A percentile compares a stretch with the other conserved stretches of the same genome.
Evolutionary conservation across 805 yeast species (phyloP).

Genomic region (Starmerella asiatica): DNA sequence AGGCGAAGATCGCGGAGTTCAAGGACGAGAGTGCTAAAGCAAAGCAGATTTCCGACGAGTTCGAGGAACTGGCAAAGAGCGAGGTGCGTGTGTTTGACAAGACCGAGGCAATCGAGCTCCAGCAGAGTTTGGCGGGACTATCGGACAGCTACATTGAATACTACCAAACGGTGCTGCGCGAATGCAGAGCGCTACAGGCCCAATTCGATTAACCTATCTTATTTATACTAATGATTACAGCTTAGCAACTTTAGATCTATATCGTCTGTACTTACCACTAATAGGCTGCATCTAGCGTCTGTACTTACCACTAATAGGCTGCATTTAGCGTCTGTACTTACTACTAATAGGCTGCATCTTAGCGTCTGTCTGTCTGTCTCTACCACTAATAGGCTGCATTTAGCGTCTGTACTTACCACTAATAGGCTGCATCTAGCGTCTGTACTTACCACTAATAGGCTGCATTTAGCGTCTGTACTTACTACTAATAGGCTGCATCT

Average conservation of each 20-base stretch:
- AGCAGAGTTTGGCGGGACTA: slow-evolving; percentile 52
- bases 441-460: too few relatives aligned
- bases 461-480: too few relatives aligned
- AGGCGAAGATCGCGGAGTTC: slow-evolving; percentile 36
- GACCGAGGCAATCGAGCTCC: slow-evolving; percentile 66
- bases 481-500: too few relatives aligned
- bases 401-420: too few relatives aligned
- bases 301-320: too few relatives aligned
- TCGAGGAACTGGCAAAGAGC: slow-evolving; percentile 43
- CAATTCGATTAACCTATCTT: slow-evolving; percentile 5
- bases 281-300: too few relatives aligned
- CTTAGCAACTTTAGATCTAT: not conserved
- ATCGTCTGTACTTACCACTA: too few relatives aligned
- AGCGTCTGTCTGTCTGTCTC: too few relatives aligned
- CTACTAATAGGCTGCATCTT: too few relatives aligned
- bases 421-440: too few relatives aligned
- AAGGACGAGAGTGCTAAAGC: slow-evolving; percentile 40
- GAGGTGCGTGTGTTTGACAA: slow-evolving; percentile 60
- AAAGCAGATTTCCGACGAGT: slow-evolving; percentile 37
- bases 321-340: too few relatives aligned
- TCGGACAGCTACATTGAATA: slow-evolving; percentile 66
- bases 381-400: too few relatives aligned
- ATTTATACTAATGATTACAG: not conserved
- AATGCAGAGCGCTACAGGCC: slow-evolving; percentile 41
- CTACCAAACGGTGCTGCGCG: slow-evolving; percentile 51